phyloP scores from a whole-genome alignment of 208 protist genomes.

The Leishmania braziliensis region DNA sequence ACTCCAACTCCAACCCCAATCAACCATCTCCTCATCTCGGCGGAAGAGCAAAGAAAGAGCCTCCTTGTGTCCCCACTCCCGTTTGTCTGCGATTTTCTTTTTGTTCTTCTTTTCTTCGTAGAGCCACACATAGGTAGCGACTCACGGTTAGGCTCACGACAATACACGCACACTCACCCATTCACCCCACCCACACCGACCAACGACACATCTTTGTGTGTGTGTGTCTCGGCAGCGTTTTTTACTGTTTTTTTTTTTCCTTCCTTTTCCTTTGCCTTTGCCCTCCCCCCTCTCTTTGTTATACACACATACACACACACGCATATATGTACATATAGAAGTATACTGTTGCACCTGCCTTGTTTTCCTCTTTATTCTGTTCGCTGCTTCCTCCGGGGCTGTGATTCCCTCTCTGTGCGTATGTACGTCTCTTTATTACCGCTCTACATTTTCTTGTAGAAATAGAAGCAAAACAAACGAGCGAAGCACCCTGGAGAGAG shows the following conservation, averaged over 20 bases:
- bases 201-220: not conserved
- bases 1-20: not conserved
- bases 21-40: not conserved
- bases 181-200: not conserved
- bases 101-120: not conserved
- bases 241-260: not conserved
- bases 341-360: too few relatives aligned
- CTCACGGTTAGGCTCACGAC: too few relatives aligned
- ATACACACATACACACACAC: not conserved
- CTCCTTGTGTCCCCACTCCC: not conserved
- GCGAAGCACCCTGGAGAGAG: not conserved
- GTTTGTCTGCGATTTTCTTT: not conserved
- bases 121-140: not conserved
- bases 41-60: not conserved
- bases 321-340: too few relatives aligned
- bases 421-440: not conserved
- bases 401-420: not conserved
- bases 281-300: not conserved
- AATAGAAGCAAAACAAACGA: not conserved
- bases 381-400: not conserved
- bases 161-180: not conserved
- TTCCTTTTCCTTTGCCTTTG: constrained; percentile 1
- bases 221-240: not conserved
- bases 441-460: not conserved
- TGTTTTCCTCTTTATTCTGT: not conserved